A percentile compares a stretch with the other conserved stretches of the same genome.
These are phyloP conservation scores for Heterobasidion annosum DNA, from an alignment of 1,284 basidiomycete species.

Conservation along the genomic window DNA sequence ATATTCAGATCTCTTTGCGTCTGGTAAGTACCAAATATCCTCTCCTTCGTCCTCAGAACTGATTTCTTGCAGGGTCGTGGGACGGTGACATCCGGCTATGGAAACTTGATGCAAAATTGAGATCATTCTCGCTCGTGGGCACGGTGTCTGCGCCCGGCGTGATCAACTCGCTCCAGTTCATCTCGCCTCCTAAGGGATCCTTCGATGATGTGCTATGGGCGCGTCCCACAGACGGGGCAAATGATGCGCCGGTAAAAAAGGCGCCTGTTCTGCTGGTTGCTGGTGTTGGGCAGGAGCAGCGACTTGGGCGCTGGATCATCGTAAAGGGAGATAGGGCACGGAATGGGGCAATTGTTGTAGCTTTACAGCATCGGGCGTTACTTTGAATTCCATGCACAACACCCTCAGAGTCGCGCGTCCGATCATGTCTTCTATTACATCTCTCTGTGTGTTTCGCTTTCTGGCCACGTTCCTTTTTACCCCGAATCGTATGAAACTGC, in stretches of 20 bases:
- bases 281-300: constrained; percentile 81
- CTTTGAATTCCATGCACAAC: background rate
- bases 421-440: background rate
- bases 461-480: background rate
- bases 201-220: constrained; percentile 35
- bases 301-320: constrained; percentile 83
- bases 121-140: constrained; percentile 64
- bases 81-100: constrained; percentile 85
- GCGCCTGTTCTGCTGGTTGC: constrained; percentile 56
- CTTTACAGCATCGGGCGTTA: constrained; percentile 32
- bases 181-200: constrained; percentile 51
- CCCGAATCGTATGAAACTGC: too few species aligned
- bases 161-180: constrained; percentile 84
- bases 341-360: constrained; percentile 69
- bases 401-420: background rate
- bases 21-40: constrained; percentile 42
- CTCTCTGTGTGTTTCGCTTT: background rate
- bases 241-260: background rate
- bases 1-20: constrained; percentile 89
- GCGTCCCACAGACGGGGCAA: constrained; percentile 9
- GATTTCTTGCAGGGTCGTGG: constrained; percentile 67
- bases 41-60: constrained; percentile 6
- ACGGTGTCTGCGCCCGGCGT: constrained; percentile 67
- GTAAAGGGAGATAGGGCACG: constrained; percentile 59
- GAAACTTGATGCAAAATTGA: constrained; percentile 73